Conservation (phyloP, 1,284 basidiomycete species). For the Entoloma clypeatum region DNA sequence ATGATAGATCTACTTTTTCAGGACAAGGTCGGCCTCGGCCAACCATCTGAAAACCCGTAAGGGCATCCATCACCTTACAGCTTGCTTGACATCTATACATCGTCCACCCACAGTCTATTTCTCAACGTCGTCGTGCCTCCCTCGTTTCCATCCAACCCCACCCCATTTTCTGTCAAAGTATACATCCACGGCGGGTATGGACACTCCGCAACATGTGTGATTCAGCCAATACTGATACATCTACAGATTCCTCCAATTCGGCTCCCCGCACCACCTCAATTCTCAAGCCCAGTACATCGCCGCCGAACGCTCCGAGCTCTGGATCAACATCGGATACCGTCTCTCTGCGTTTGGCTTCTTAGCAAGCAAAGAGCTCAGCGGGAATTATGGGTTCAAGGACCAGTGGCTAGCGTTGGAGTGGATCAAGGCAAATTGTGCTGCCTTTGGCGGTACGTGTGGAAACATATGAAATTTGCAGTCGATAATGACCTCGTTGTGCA, state of each 20-base stretch:
- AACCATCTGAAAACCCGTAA: constrained; percentile 69
- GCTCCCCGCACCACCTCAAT: constrained; percentile 57
- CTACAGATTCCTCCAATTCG: constrained; percentile 73
- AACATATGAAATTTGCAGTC: background rate
- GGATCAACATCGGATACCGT: constrained; percentile 71
- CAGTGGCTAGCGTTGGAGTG: constrained; percentile 63
- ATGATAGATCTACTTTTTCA: constrained; percentile 39
- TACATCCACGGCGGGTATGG: constrained; percentile 72
- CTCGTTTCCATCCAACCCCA: constrained; percentile 41
- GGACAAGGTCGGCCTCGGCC: constrained; percentile 60
- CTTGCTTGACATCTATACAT: background rate
- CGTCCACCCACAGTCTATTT: constrained; percentile 31
- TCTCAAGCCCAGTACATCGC: constrained; percentile 66
- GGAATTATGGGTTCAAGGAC: constrained; percentile 81
- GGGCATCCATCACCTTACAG: constrained; percentile 6
- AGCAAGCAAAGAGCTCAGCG: constrained; percentile 58
- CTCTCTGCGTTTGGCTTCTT: constrained; percentile 74
- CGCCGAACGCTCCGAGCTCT: constrained; percentile 60
- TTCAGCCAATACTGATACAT: background rate
- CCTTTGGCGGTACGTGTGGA: constrained; percentile 50
- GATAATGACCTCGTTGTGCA: constrained; percentile 21
- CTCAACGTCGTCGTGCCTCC: constrained; percentile 68
- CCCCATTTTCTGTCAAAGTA: constrained; percentile 66
- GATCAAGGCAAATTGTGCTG: constrained; percentile 55
- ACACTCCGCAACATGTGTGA: background rate